Conservation (phyloP, 768 basidiomycete genomes). For the Fistulinella prunicolor region DNA sequence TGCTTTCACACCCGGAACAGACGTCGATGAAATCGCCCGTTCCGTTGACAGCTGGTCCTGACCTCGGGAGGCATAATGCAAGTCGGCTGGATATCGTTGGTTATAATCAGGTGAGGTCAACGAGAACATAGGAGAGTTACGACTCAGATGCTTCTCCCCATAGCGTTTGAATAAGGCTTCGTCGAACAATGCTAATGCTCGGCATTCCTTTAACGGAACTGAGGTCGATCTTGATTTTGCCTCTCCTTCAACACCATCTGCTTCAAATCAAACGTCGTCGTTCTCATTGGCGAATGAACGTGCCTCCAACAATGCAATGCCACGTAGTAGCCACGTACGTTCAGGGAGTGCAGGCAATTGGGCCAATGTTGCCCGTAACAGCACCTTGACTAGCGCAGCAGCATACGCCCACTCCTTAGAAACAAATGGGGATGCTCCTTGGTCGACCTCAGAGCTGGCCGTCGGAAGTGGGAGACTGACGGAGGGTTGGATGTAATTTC, state of each 20-base stretch:
- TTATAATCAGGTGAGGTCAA: slow-evolving; percentile 56
- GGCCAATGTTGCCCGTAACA: slow-evolving; percentile 59
- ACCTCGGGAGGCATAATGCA: slow-evolving; percentile 74
- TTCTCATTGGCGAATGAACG: slow-evolving; percentile 39
- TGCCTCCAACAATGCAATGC: slow-evolving; percentile 31
- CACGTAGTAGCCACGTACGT: slow-evolving; percentile 65
- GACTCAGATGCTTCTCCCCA: slow-evolving; percentile 23
- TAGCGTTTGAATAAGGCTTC: slow-evolving; percentile 50
- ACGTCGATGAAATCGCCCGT: slow-evolving; percentile 66
- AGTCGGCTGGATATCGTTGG: slow-evolving; percentile 72
- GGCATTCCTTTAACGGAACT: slow-evolving; percentile 75
- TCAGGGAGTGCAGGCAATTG: slow-evolving; percentile 82
- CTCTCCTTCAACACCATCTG: slow-evolving; percentile 52
- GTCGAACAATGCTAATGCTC: slow-evolving; percentile 47
- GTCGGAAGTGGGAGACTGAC: slow-evolving; percentile 50
- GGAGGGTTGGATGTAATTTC: slow-evolving; percentile 45
- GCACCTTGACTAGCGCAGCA: slow-evolving; percentile 46
- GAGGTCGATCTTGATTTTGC: slow-evolving; percentile 60
- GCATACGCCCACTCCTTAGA: slow-evolving; percentile 56
- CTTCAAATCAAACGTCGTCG: slow-evolving; percentile 42
- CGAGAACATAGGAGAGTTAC: slow-evolving; percentile 1
- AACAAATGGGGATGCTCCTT: slow-evolving; percentile 52
- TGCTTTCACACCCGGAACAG: slow-evolving; percentile 57
- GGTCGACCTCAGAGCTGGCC: slow-evolving; percentile 53
- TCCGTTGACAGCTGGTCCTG: slow-evolving; percentile 82